Evolutionary conservation across 2,329 filamentous ascomycete species (phyloP).

Genomic region (Fusarium sp.): DNA sequence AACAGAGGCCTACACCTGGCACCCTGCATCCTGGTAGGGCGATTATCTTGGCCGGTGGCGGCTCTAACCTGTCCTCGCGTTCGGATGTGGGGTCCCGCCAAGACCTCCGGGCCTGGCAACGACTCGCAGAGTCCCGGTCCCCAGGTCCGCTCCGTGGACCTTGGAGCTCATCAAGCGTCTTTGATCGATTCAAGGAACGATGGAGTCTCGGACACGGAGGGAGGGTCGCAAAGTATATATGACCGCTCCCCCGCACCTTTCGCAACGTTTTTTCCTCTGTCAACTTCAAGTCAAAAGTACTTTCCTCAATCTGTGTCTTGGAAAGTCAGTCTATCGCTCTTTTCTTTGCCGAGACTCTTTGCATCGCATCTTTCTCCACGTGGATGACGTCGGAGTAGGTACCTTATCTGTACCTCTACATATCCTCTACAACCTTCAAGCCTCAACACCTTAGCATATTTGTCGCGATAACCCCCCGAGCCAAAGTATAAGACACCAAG

Average conservation of each 20-base stretch:
- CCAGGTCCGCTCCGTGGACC: constrained; percentile 21
- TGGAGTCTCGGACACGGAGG: constrained; percentile 10
- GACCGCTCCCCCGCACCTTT: constrained; percentile 33
- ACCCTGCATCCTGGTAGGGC: constrained; percentile 14
- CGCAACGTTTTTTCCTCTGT: constrained; percentile 14
- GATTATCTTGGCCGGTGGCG: constrained; percentile 25
- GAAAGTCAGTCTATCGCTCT: neutral
- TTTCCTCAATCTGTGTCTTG: constrained; percentile 1
- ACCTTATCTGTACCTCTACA: constrained; percentile 5
- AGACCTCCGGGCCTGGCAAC: constrained; percentile 34
- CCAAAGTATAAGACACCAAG: constrained; percentile 15
- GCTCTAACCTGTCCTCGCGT: constrained; percentile 35
- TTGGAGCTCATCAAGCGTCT: constrained; percentile 9
- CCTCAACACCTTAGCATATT: constrained; percentile 1
- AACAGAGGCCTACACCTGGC: neutral
- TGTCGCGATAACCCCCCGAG: neutral
- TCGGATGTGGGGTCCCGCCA: constrained; percentile 30
- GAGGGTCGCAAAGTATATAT: constrained; percentile 38
- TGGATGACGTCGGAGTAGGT: constrained; percentile 36
- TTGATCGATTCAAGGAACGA: constrained; percentile 14
- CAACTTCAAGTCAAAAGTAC: constrained; percentile 21
- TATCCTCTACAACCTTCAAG: neutral
- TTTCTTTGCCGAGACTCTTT: constrained; percentile 6
- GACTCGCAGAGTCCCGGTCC: constrained; percentile 20
- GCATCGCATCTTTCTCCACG: constrained; percentile 4